Conservation (phyloP, 306 rosid species). For the Fragaria nilgerrensis region DNA sequence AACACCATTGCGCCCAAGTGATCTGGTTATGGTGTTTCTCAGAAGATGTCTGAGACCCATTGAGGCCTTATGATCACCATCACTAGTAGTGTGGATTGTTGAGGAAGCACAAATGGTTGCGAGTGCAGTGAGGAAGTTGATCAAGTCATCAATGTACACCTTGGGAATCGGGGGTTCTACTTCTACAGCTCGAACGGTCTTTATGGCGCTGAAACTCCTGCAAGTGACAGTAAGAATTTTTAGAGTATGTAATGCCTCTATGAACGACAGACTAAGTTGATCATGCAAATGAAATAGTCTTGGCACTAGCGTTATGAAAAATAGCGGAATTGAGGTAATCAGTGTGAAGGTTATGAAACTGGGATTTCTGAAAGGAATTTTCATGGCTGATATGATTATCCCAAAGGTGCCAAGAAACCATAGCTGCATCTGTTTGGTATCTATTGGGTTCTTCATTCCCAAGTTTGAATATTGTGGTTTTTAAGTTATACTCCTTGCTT, state of each 20-base stretch:
- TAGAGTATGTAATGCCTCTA: not conserved
- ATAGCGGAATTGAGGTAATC: not conserved
- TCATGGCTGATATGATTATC: not conserved
- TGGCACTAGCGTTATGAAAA: not conserved
- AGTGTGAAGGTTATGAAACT: not conserved
- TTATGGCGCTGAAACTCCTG: not conserved
- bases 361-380: conserved; percentile 12
- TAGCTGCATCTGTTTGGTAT: not conserved
- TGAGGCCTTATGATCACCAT: conserved; percentile 1
- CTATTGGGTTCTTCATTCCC: not conserved
- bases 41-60: conserved; percentile 2
- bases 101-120: conserved; percentile 7
- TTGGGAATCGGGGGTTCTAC: not conserved
- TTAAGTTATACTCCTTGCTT: not conserved
- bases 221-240: not conserved
- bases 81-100: not conserved
- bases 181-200: not conserved
- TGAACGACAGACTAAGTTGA: not conserved
- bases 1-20: not conserved
- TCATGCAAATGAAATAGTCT: not conserved
- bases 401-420: not conserved
- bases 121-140: conserved; percentile 2
- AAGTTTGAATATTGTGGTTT: not conserved
- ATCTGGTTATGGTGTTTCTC: not conserved
- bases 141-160: too few species aligned